Evolutionary conservation across 2,329 filamentous ascomycete species (phyloP).

Genomic region (Akanthomyces muscarius): DNA sequence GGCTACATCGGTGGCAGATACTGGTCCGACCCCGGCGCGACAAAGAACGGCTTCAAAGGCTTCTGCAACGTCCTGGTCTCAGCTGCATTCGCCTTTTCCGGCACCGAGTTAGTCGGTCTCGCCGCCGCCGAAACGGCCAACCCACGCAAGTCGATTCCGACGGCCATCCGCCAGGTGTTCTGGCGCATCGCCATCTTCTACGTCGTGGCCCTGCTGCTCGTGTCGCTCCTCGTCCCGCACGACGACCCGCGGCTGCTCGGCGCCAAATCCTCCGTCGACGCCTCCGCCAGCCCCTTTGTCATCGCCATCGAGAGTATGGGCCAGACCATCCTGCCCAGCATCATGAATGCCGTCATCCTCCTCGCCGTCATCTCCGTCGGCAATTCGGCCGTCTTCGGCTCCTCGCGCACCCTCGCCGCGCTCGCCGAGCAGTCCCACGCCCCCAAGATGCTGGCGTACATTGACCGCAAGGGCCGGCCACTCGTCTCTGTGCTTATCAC

Average conservation of each 20-base stretch:
- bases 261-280: slow-evolving; percentile 24
- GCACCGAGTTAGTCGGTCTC: slow-evolving; percentile 63
- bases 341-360: slow-evolving; percentile 50
- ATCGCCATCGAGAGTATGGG: slow-evolving; percentile 44
- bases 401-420: slow-evolving; percentile 49
- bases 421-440: slow-evolving; percentile 49
- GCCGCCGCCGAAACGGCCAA: slow-evolving; percentile 63
- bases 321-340: slow-evolving; percentile 41
- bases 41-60: slow-evolving; percentile 65
- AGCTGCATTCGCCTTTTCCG: slow-evolving; percentile 64
- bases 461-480: slow-evolving; percentile 48
- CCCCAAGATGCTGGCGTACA: slow-evolving; percentile 46
- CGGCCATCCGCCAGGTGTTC: slow-evolving; percentile 68
- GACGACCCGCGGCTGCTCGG: slow-evolving; percentile 39
- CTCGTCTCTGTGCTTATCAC: slow-evolving; percentile 40
- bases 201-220: slow-evolving; percentile 41
- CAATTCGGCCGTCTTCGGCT: slow-evolving; percentile 49
- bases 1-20: slow-evolving; percentile 39
- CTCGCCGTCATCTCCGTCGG: slow-evolving; percentile 50
- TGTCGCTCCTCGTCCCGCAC: slow-evolving; percentile 40
- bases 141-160: slow-evolving; percentile 65
- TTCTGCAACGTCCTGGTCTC: slow-evolving; percentile 65
- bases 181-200: slow-evolving; percentile 47
- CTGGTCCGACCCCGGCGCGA: slow-evolving; percentile 44
- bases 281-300: slow-evolving; percentile 45